phyloP scores from a whole-genome alignment of 2,329 filamentous ascomycete species.

The Nemania sp. region DNA sequence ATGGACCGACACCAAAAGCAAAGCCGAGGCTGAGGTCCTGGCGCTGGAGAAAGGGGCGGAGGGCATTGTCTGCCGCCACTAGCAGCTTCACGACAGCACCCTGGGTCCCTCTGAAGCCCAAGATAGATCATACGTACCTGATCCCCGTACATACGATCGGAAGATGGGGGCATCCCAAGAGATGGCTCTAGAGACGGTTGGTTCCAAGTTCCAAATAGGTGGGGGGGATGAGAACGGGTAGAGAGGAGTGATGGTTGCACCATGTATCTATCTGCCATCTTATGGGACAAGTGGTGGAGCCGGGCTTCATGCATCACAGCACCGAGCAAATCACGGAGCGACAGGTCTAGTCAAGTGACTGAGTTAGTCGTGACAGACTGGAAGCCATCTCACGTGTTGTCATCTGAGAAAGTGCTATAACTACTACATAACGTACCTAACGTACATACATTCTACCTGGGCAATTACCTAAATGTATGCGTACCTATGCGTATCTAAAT shows the following conservation, averaged over 20 bases:
- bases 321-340: slow-evolving; percentile 37
- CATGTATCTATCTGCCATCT: slow-evolving; percentile 18
- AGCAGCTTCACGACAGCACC: neutral
- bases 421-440: too few relatives aligned
- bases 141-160: neutral
- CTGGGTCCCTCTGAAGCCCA: slow-evolving; percentile 6
- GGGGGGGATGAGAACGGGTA: neutral
- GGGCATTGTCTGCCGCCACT: slow-evolving; percentile 11
- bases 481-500: too few relatives aligned
- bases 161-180: neutral
- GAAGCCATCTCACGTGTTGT: slow-evolving; percentile 34
- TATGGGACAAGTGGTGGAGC: slow-evolving; percentile 27
- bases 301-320: slow-evolving; percentile 34
- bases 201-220: slow-evolving; percentile 8
- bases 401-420: slow-evolving; percentile 25
- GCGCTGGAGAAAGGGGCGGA: neutral
- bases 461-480: too few relatives aligned
- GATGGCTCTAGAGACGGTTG: neutral
- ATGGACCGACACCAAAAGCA: slow-evolving; percentile 38
- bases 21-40: slow-evolving; percentile 38
- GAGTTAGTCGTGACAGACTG: slow-evolving; percentile 25
- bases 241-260: slow-evolving; percentile 2
- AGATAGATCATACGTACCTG: slow-evolving; percentile 2
- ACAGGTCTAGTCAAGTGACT: slow-evolving; percentile 38
- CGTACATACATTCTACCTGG: neutral